These are phyloP conservation scores for Oenanthe javanica DNA, from an alignment of 140 eudicot genomes.

Conservation along the genomic window DNA sequence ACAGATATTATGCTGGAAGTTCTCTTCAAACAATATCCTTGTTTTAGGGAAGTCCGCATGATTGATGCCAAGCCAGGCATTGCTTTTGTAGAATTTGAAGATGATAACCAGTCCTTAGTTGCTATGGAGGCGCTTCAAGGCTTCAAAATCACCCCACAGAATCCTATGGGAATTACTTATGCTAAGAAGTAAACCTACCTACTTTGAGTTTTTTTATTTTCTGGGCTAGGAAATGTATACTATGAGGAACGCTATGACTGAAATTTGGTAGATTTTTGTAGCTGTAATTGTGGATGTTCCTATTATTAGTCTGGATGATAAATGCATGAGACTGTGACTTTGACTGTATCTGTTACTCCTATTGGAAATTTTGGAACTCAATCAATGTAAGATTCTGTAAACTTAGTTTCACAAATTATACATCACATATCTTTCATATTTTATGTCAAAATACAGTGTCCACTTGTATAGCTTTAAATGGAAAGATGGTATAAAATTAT, in stretches of 20 bases:
- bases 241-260: neutral
- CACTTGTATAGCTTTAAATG: too few species aligned
- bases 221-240: neutral
- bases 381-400: too few species aligned
- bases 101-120: conserved; percentile 66
- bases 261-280: neutral
- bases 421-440: too few species aligned
- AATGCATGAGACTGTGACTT: neutral
- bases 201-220: neutral
- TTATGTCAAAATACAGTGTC: too few species aligned
- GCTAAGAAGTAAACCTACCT: conserved; percentile 53
- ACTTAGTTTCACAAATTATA: too few species aligned
- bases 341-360: too few species aligned
- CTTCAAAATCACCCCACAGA: conserved; percentile 81
- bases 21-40: conserved; percentile 84
- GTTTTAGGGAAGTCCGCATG: conserved; percentile 87
- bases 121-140: conserved; percentile 93
- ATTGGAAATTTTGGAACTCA: too few species aligned
- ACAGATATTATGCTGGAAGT: conserved; percentile 71
- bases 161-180: conserved; percentile 70
- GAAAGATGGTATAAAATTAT: too few species aligned
- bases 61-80: conserved; percentile 90
- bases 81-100: conserved; percentile 90
- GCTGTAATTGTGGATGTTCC: neutral
- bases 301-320: neutral